phyloP scores from a whole-genome alignment of 495 filamentous ascomycete species.

The Lindgomyces ingoldianus region DNA sequence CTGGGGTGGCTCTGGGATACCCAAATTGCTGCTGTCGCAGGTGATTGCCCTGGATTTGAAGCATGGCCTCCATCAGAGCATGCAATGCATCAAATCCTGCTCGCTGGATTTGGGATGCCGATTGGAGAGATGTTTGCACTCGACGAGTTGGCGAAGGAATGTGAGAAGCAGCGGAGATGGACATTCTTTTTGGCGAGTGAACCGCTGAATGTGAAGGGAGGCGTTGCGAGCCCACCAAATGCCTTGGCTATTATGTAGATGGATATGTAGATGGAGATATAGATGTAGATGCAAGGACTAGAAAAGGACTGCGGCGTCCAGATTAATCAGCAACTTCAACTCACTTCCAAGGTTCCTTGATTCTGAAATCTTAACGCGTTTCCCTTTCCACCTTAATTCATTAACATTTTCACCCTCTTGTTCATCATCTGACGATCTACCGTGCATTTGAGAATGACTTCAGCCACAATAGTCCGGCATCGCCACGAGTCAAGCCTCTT shows the following conservation, averaged over 20 bases:
- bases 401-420: too few relatives aligned
- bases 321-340: too few relatives aligned
- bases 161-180: constrained; percentile 29
- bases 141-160: constrained; percentile 27
- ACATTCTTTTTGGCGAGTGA: constrained; percentile 30
- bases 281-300: too few relatives aligned
- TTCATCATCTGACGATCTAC: too few relatives aligned
- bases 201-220: constrained; percentile 32
- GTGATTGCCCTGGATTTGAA: constrained; percentile 32
- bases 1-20: constrained; percentile 34
- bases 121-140: constrained; percentile 37
- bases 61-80: constrained; percentile 27
- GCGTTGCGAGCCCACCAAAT: constrained; percentile 33
- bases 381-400: too few relatives aligned
- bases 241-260: constrained; percentile 34
- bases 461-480: too few relatives aligned
- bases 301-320: too few relatives aligned
- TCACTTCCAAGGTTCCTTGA: too few relatives aligned
- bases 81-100: constrained; percentile 27
- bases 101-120: constrained; percentile 34
- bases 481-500: too few relatives aligned
- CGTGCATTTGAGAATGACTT: too few relatives aligned
- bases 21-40: constrained; percentile 30
- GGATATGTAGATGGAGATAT: too few relatives aligned
- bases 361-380: too few relatives aligned